Evolutionary conservation across 139 green algal species (phyloP), one percentile per base, ranked within the genome.

Genomic region (Micromonas commoda): DNA sequence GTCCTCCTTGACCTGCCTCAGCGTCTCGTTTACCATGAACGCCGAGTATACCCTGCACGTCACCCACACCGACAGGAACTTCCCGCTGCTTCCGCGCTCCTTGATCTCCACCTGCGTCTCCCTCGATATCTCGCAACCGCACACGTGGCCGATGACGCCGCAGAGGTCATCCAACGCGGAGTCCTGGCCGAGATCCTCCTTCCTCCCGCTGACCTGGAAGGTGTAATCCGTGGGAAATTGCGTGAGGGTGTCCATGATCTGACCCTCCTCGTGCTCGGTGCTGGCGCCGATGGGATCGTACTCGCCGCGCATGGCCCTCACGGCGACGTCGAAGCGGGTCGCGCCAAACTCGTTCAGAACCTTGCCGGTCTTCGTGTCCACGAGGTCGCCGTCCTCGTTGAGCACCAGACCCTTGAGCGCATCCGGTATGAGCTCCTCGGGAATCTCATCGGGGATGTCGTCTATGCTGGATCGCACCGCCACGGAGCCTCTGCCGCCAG

Each of bases 321-420:
- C 79, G 4, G 72, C 71, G 23, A 86, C 66, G n/a, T 87, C 80
- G 38, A 88, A 91, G 0, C 88, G 77, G 0, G 87, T 92, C n/a
- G 89, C 89, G 9, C 88, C 89, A 67, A 87, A 87, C 24, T 89
- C 83, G 51, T 92, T 92, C 53, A 91, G 83, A 1, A 87, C 82
- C 53, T 88, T 79, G 52, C 82, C 84, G 19, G 57, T 85, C 16
- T 57, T 57, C 45, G 45, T 57, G 45, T 57, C 45, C 45, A 57
- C 45, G 45, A 57, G 45, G 45, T 57, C 45, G 45, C 45, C 45
- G 45, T 57, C 45, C 9, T 57, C 45, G 45, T 57, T 57, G 9
- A 57, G 45, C 9, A 57, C 45, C 9, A 57, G 45, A 16, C 16
- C 45, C 16, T 57, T 57, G 9, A 57, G 45, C 45, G 45, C 45